Percentiles rank a stretch among this genome's conserved stretches.
phyloP scores from a whole-genome alignment of 768 basidiomycete genomes.

The Panaeolus papilionaceus region DNA sequence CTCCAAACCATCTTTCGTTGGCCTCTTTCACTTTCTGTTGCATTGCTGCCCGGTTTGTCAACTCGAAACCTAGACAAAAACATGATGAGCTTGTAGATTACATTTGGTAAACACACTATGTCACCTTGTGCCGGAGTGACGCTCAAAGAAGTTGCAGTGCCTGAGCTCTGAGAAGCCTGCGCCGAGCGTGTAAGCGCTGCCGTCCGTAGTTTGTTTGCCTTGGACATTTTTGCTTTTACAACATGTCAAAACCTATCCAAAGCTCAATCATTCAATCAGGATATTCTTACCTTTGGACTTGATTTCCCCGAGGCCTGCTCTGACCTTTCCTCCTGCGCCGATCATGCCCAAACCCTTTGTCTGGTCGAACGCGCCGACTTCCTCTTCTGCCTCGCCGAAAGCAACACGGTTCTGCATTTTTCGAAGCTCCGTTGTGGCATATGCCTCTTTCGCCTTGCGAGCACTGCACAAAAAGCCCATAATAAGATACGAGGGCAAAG shows the following conservation, averaged over 20 bases:
- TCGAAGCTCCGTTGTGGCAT: slow-evolving; percentile 94
- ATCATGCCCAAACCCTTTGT: slow-evolving; percentile 99
- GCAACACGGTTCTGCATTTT: slow-evolving; percentile 97
- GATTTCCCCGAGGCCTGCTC: slow-evolving; percentile 86
- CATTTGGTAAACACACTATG: slow-evolving; percentile 25
- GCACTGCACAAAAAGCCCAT: slow-evolving; percentile 57
- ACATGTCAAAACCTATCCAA: slow-evolving; percentile 14
- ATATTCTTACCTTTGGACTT: slow-evolving; percentile 79
- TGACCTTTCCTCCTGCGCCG: slow-evolving; percentile 82
- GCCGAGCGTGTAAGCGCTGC: slow-evolving; percentile 83
- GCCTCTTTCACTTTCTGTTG: slow-evolving; percentile 93
- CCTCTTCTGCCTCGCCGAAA: slow-evolving; percentile 95
- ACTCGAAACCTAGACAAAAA: slow-evolving; percentile 75
- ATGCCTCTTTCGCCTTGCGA: slow-evolving; percentile 97
- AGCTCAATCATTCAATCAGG: background rate
- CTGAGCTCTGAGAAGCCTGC: slow-evolving; percentile 67
- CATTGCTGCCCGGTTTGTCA: slow-evolving; percentile 89
- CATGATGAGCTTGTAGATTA: background rate
- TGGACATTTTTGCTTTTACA: slow-evolving; percentile 89
- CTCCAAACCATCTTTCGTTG: slow-evolving; percentile 96
- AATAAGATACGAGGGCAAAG: slow-evolving; percentile 10
- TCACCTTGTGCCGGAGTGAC: slow-evolving; percentile 96
- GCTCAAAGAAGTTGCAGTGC: slow-evolving; percentile 89
- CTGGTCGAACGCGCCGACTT: slow-evolving; percentile 96
- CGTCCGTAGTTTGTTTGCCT: slow-evolving; percentile 90